Evolutionary conservation across 306 rosid species (phyloP).

Genomic region (Carpinus viminea): DNA sequence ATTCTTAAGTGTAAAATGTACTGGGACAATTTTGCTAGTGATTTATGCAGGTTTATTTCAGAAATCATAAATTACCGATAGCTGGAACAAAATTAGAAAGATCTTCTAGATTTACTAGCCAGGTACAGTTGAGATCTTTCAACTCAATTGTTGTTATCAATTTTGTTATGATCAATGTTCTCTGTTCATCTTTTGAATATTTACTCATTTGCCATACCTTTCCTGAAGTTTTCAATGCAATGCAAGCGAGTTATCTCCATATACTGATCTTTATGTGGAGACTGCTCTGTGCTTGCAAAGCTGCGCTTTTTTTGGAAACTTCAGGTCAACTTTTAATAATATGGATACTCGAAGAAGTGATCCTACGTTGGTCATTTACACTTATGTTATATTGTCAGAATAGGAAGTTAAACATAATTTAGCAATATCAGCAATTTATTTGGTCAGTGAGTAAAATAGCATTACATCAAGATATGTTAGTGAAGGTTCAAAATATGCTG

Average conservation of each 20-base stretch:
- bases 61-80: neutral
- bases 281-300: neutral
- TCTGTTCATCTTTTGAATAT: neutral
- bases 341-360: neutral
- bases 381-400: neutral
- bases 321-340: neutral
- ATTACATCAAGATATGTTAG: neutral
- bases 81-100: constrained; percentile 1
- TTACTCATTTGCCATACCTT: neutral
- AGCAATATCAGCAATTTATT: neutral
- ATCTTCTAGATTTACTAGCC: neutral
- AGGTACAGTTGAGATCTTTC: constrained; percentile 1
- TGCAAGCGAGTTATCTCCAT: neutral
- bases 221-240: neutral
- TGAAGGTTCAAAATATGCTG: neutral
- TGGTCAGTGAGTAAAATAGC: neutral
- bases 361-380: neutral
- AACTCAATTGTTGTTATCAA: neutral
- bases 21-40: neutral
- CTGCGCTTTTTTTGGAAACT: constrained; percentile 2
- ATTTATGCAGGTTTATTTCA: neutral
- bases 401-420: neutral
- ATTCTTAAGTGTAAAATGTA: neutral
- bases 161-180: neutral
- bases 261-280: neutral